Conservation (phyloP, 345 rosid genomes). For the Firmiana major region DNA sequence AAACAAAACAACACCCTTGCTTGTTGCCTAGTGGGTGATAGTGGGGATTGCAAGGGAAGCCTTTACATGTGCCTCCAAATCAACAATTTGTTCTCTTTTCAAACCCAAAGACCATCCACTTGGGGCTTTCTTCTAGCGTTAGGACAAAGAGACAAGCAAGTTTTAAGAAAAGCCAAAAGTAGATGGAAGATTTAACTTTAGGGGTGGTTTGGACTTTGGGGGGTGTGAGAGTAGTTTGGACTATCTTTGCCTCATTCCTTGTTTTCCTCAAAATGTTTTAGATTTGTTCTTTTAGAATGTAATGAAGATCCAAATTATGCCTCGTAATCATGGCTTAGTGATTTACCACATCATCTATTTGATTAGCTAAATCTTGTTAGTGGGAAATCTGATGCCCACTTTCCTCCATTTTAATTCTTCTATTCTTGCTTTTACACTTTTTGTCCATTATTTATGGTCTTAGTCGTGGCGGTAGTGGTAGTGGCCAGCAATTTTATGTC, state of each 20-base stretch:
- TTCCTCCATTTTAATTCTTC: constrained; percentile 5
- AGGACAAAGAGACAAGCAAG: constrained; percentile 30
- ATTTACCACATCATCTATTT: constrained; percentile 6
- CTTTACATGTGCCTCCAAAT: constrained; percentile 32
- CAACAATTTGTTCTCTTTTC: constrained; percentile 33
- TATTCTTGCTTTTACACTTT: neutral
- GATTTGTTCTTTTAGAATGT: neutral
- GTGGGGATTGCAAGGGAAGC: constrained; percentile 40
- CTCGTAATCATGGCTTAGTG: neutral
- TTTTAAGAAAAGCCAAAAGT: constrained; percentile 19
- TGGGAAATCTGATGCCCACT: constrained; percentile 13
- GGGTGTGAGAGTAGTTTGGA: constrained; percentile 6
- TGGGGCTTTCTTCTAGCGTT: constrained; percentile 20
- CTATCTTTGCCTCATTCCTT: constrained; percentile 3
- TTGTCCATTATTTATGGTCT: neutral
- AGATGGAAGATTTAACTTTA: constrained; percentile 18
- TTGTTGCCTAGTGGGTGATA: constrained; percentile 45
- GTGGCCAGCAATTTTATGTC: constrained; percentile 11
- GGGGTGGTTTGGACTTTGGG: constrained; percentile 20
- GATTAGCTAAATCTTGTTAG: constrained; percentile 8
- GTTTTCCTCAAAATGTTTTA: neutral
- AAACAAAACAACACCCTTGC: constrained; percentile 38
- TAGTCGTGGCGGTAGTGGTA: neutral
- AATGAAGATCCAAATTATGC: no score
- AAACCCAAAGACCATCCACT: constrained; percentile 22